These are phyloP conservation scores for Fusarium oxysporum DNA, from an alignment of 2,329 filamentous ascomycete species.

Conservation along the genomic window DNA sequence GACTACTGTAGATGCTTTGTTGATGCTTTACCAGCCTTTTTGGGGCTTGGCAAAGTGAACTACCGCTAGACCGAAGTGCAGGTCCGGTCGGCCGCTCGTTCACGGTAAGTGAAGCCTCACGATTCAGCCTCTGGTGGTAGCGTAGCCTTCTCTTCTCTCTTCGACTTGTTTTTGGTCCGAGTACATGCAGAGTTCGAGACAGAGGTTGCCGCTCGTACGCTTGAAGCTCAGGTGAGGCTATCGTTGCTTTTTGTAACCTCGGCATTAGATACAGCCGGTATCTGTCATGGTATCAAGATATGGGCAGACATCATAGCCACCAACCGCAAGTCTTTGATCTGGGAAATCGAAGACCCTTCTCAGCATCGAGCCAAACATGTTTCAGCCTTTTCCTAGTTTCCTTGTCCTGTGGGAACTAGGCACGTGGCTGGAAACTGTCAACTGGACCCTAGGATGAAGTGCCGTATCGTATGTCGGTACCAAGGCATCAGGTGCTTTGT, in stretches of 20 bases:
- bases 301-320: not conserved
- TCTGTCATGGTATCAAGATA: not conserved
- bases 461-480: not conserved
- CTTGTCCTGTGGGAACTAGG: not conserved
- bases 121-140: not conserved
- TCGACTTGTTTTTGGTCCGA: not conserved
- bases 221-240: not conserved
- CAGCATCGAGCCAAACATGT: not conserved
- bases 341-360: not conserved
- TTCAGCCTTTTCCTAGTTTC: not conserved
- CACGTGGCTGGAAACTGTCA: constrained; percentile 12
- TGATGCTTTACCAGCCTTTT: not conserved
- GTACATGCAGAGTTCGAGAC: not conserved
- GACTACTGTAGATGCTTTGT: not conserved
- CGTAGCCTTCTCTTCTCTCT: too few species aligned
- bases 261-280: not conserved
- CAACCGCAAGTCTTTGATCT: not conserved
- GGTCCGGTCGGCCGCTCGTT: not conserved
- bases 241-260: not conserved
- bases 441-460: not conserved
- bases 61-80: not conserved
- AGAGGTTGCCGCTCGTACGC: not conserved
- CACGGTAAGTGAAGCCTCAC: not conserved
- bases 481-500: not conserved
- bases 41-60: not conserved